These are phyloP conservation scores for Oryza coarctata DNA, from an alignment of 176 grass and related monocot species.

Conservation along the genomic window DNA sequence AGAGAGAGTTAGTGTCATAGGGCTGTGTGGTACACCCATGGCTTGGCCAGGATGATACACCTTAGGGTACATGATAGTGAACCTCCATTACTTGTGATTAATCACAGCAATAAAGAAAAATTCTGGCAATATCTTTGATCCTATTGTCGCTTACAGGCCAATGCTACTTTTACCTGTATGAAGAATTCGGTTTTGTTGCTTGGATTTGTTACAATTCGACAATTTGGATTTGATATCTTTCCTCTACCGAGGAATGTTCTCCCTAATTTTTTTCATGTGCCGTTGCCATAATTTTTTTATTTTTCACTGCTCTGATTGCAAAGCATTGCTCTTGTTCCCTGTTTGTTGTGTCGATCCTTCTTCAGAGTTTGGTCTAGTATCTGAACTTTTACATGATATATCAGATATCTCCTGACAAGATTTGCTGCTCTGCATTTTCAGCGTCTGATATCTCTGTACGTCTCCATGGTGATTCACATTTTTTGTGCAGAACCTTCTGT, in stretches of 20 bases:
- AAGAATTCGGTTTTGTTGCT: constrained; percentile 2
- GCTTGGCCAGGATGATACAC: constrained; percentile 42
- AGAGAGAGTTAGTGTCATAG: constrained; percentile 30
- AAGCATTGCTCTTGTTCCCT: not conserved
- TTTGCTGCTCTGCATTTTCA: not conserved
- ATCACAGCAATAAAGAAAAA: constrained; percentile 30
- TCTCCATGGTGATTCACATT: no score
- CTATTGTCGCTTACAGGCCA: not conserved
- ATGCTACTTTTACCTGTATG: not conserved
- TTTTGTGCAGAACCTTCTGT: not conserved
- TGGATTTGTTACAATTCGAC: not conserved
- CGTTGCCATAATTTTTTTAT: not conserved
- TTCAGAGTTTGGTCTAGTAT: not conserved
- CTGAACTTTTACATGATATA: not conserved
- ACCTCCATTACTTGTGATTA: constrained; percentile 47
- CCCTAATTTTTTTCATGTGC: not conserved
- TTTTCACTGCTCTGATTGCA: not conserved
- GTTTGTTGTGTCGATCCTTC: not conserved
- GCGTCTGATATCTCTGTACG: no score
- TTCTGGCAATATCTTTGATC: constrained; percentile 23
- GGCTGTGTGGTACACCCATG: constrained; percentile 26
- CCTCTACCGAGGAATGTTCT: not conserved
- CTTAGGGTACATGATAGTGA: constrained; percentile 46
- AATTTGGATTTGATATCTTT: not conserved
- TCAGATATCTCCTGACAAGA: not conserved